Conservation (phyloP, 2,329 filamentous ascomycete species). For the Apiospora hydei region DNA sequence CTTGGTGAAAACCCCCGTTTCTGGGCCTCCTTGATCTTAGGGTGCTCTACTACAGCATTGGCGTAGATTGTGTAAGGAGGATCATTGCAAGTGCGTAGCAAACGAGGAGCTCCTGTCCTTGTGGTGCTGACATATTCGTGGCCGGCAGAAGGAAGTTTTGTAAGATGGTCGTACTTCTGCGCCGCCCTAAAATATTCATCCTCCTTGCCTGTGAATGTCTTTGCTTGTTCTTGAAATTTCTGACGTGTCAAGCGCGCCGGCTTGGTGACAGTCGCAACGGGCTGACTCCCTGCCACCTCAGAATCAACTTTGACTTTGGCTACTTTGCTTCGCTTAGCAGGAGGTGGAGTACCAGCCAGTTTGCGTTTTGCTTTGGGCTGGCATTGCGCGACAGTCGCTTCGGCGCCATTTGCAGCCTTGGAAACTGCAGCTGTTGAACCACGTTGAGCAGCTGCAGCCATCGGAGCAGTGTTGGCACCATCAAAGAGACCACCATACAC, state of each 20-base stretch:
- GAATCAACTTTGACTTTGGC: not conserved
- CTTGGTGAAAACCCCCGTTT: not conserved
- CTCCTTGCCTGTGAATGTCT: conserved; percentile 19
- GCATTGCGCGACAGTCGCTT: not conserved
- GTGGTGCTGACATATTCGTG: conserved; percentile 1
- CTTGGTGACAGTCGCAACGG: not conserved
- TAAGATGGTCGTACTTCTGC: conserved; percentile 11
- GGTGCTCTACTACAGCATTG: not conserved
- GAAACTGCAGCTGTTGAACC: not conserved
- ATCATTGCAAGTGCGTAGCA: not conserved
- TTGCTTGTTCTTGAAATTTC: not conserved
- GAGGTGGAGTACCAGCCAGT: not conserved
- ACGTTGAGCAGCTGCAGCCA: not conserved
- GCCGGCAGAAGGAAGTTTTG: not conserved
- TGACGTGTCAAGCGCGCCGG: not conserved
- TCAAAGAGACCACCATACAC: not conserved
- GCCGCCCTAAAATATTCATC: not conserved
- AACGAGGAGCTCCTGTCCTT: not conserved
- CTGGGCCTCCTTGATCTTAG: not conserved
- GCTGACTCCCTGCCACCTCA: not conserved
- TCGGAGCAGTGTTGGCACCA: not conserved
- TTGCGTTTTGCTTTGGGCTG: not conserved
- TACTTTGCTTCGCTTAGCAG: not conserved
- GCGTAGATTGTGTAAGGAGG: not conserved
- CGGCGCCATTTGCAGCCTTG: not conserved